Conservation (phyloP, 768 basidiomycete genomes). For the Serpula lacrymans region DNA sequence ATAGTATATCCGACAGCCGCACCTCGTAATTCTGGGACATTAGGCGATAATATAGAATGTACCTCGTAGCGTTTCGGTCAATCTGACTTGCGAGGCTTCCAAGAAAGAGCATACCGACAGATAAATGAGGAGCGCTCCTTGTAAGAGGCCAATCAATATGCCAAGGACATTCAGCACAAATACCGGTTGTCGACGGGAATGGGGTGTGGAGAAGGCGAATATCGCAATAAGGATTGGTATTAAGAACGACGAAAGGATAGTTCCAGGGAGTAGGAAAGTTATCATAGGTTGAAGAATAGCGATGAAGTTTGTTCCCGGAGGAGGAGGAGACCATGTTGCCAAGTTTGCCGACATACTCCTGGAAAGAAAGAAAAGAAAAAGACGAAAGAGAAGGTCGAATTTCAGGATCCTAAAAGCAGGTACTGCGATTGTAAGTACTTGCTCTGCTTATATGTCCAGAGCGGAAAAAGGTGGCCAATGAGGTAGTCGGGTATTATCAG, state of each 20-base stretch:
- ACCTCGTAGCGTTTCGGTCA: too few species aligned
- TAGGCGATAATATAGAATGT: too few species aligned
- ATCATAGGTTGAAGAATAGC: constrained; percentile 17
- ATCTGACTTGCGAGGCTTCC: too few species aligned
- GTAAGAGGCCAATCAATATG: constrained; percentile 13
- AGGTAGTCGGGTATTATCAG: too few species aligned
- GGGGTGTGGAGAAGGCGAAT: constrained; percentile 25
- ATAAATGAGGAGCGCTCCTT: not conserved
- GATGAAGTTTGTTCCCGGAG: constrained; percentile 13
- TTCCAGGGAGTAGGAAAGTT: constrained; percentile 23
- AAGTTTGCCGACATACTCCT: too few species aligned
- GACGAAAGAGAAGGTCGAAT: too few species aligned
- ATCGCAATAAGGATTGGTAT: constrained; percentile 27
- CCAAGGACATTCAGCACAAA: constrained; percentile 25
- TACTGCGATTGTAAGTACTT: too few species aligned
- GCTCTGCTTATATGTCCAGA: too few species aligned
- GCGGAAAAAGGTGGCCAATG: too few species aligned
- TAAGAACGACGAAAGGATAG: constrained; percentile 27
- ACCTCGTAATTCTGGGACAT: constrained; percentile 8
- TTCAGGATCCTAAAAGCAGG: too few species aligned
- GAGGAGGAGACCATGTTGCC: constrained; percentile 8
- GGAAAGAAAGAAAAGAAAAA: too few species aligned
- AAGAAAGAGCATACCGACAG: constrained; percentile 15
- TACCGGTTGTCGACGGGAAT: constrained; percentile 21
- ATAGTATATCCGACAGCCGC: too few species aligned